Evolutionary conservation across 768 basidiomycete species (phyloP).

Genomic region (Psilocybe subaeruginosa): DNA sequence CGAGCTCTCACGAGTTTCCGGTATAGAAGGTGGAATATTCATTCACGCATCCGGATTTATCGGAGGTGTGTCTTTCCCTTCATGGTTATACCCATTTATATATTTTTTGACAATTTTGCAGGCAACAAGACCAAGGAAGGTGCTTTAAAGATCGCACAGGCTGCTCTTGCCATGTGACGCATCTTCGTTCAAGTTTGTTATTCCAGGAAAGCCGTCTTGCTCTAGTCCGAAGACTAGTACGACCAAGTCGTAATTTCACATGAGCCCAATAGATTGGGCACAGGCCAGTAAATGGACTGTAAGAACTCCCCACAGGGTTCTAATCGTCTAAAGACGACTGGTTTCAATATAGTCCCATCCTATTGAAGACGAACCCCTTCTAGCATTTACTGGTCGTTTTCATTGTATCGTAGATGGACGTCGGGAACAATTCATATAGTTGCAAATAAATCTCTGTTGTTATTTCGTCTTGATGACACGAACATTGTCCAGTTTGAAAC

Average conservation of each 20-base stretch:
- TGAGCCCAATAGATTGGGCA: background rate
- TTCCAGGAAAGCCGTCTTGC: background rate
- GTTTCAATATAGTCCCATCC: too few species aligned
- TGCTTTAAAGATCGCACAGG: conserved; percentile 75
- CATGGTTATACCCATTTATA: background rate
- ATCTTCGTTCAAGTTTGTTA: background rate
- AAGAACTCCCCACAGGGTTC: background rate
- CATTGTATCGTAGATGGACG: background rate
- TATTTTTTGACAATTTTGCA: conserved; percentile 29
- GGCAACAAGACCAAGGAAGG: conserved; percentile 92
- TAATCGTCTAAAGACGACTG: background rate
- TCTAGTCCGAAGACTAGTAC: background rate
- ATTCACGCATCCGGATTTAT: conserved; percentile 97
- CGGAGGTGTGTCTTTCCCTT: conserved; percentile 61
- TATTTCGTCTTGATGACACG: background rate
- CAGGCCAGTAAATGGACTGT: background rate
- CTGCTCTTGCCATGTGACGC: conserved; percentile 53
- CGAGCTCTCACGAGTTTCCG: conserved; percentile 68
- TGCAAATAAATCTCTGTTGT: background rate
- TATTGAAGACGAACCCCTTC: too few species aligned
- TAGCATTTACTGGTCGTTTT: background rate
- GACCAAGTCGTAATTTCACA: background rate
- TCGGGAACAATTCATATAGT: background rate
- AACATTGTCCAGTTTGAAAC: background rate
- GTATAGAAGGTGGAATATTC: conserved; percentile 86